Evolutionary conservation across 768 basidiomycete genomes (phyloP).

Genomic region (Mycena chlorophos): DNA sequence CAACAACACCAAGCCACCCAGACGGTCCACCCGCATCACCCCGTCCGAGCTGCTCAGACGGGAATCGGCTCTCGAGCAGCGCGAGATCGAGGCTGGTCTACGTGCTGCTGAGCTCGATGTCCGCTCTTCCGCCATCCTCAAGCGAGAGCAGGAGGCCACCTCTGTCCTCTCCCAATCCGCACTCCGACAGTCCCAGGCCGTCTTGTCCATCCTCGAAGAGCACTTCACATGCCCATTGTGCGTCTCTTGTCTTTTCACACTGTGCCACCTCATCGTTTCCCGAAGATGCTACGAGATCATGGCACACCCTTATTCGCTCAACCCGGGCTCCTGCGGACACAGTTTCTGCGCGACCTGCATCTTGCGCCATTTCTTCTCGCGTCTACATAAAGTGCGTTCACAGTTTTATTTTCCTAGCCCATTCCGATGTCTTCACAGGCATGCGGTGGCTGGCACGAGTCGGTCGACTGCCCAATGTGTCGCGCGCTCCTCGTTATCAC

Average conservation of each 20-base stretch:
- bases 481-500: slow-evolving; percentile 53
- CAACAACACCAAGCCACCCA: slow-evolving; percentile 26
- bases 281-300: slow-evolving; percentile 65
- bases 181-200: slow-evolving; percentile 41
- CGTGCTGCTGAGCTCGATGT: slow-evolving; percentile 41
- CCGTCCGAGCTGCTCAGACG: slow-evolving; percentile 40
- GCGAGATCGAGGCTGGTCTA: slow-evolving; percentile 42
- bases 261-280: slow-evolving; percentile 4
- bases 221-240: slow-evolving; percentile 67
- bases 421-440: slow-evolving; percentile 14
- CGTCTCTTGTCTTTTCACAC: slow-evolving; percentile 26
- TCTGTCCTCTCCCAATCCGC: slow-evolving; percentile 42
- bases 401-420: neutral
- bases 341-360: slow-evolving; percentile 69
- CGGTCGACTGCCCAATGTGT: slow-evolving; percentile 69
- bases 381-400: slow-evolving; percentile 47
- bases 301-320: slow-evolving; percentile 59
- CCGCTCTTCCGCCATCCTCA: slow-evolving; percentile 38
- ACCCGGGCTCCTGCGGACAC: slow-evolving; percentile 61
- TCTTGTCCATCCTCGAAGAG: slow-evolving; percentile 57
- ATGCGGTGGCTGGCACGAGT: slow-evolving; percentile 69
- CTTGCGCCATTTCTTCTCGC: slow-evolving; percentile 69
- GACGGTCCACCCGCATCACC: slow-evolving; percentile 43
- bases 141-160: slow-evolving; percentile 44
- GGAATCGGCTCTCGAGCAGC: slow-evolving; percentile 35